phyloP scores from a whole-genome alignment of 305 asterid species.

The Fraxinus xanthoxyloides region DNA sequence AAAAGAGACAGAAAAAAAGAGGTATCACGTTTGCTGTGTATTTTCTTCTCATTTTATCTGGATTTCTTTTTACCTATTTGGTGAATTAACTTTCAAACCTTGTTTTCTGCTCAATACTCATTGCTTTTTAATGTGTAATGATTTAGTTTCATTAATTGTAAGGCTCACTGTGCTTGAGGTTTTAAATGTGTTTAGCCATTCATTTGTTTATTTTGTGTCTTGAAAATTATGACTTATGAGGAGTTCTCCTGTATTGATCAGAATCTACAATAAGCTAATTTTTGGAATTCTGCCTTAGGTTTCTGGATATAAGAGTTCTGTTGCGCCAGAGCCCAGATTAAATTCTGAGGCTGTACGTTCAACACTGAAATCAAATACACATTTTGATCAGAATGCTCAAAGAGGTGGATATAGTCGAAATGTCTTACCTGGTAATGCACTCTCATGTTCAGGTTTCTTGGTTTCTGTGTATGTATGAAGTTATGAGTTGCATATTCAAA shows the following conservation, averaged over 20 bases:
- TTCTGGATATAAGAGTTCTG: conserved; percentile 38
- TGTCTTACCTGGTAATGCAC: conserved; percentile 56
- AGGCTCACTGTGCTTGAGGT: background rate
- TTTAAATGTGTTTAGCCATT: background rate
- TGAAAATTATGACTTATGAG: background rate
- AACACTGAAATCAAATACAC: conserved; percentile 39
- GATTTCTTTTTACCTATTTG: conserved; percentile 5
- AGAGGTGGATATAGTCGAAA: conserved; percentile 55
- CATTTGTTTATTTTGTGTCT: background rate
- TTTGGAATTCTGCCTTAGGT: conserved; percentile 47
- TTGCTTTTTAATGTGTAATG: background rate
- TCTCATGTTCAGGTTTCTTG: conserved; percentile 18
- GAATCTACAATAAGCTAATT: background rate
- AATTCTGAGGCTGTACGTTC: conserved; percentile 38
- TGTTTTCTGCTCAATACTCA: background rate
- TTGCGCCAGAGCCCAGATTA: conserved; percentile 49
- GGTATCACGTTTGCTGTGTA: conserved; percentile 34
- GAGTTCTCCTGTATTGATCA: background rate
- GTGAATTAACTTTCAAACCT: background rate
- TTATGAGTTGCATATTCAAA: background rate
- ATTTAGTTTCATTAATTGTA: conserved; percentile 1
- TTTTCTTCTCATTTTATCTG: background rate
- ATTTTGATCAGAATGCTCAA: conserved; percentile 55
- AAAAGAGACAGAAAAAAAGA: conserved; percentile 81
- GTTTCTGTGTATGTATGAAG: background rate